Base-by-base conservation (phyloP, 306 rosid genomes). In the Vigna radiata region DNA sequence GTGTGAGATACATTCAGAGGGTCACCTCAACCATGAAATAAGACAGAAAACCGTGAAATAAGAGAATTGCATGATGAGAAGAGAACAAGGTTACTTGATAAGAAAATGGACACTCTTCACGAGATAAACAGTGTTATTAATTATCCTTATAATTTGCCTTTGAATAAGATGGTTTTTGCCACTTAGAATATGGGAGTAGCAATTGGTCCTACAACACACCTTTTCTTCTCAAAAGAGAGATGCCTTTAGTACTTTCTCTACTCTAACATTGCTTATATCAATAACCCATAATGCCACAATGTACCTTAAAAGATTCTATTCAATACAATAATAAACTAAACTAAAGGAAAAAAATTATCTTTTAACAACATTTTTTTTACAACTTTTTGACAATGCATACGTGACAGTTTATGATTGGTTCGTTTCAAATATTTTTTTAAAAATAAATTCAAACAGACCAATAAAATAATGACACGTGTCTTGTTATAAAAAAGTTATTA, bases 71-170 rank as follows among this genome's bases (percentile, higher is more conserved):
- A 69, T 7, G 50, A 44, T 43, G 33, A 59, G 10, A 56, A 12
- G 41, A 48, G 17, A 65, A 23, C 58, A 62, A 75, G 69, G 66
- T n/a, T n/a, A n/a, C n/a, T n/a, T 23, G 55, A 68, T 66, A 11
- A 43, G 17, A 59, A 25, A 72, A 60, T 59, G 58, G 44, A 63
- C 85, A 70, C 67, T 69, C 88, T 79, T 86, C 84, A 76, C 80
- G 84, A 88, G 74, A 43, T 54, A 60, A 70, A 37, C 64, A 86
- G 66, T 65, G 58, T 80, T 16, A 25, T 55, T 74, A 31, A 61
- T 31, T 31, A 83, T 80, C 25, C 55, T 77, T 25, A 47, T 66
- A 11, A 52, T 65, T 62, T 76, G 19, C 53, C 9, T 76, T 65
- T 68, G 73, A 76, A 76, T 65, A 76, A 76, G 41, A 76, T 65